Conservation (phyloP, 208 protist genomes). For the Leishmania arabica region DNA sequence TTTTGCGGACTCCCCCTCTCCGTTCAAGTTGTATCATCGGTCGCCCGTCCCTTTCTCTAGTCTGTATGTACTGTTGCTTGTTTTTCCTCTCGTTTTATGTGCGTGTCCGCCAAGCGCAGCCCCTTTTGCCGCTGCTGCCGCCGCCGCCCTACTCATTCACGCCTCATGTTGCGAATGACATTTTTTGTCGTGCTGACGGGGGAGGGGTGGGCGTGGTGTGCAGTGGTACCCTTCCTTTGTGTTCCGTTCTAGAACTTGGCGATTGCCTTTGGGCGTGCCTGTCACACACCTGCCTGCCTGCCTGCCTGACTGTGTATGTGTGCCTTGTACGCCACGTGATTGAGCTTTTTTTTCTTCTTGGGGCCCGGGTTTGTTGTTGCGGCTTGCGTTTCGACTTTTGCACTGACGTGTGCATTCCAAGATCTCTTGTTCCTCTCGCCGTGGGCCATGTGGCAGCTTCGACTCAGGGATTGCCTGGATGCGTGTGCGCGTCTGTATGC, state of each 20-base stretch:
- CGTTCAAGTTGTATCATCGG: not conserved
- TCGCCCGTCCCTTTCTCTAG: not conserved
- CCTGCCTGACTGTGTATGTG: not conserved
- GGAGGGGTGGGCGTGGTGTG: not conserved
- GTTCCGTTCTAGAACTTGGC: not conserved
- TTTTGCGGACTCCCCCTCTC: not conserved
- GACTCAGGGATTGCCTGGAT: not conserved
- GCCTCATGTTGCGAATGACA: not conserved
- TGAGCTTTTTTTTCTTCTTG: conserved; percentile 11
- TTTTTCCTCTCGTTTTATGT: conserved; percentile 5
- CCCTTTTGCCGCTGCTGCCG: not conserved
- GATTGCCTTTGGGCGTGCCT: conserved; percentile 6
- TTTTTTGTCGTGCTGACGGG: not conserved
- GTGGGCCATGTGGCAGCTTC: not conserved
- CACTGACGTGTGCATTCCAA: not conserved
- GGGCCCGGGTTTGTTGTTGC: conserved; percentile 5
- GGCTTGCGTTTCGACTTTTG: conserved; percentile 4
- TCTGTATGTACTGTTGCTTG: not conserved
- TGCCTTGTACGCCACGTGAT: conserved; percentile 5
- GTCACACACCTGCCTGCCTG: not conserved
- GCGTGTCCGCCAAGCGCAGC: not conserved
- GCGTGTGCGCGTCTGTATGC: not conserved
- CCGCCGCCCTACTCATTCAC: not conserved
- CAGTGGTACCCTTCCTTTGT: conserved; percentile 7
- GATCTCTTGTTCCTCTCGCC: not conserved